Conservation (phyloP, 768 basidiomycete genomes). For the Lentinula raphanica region DNA sequence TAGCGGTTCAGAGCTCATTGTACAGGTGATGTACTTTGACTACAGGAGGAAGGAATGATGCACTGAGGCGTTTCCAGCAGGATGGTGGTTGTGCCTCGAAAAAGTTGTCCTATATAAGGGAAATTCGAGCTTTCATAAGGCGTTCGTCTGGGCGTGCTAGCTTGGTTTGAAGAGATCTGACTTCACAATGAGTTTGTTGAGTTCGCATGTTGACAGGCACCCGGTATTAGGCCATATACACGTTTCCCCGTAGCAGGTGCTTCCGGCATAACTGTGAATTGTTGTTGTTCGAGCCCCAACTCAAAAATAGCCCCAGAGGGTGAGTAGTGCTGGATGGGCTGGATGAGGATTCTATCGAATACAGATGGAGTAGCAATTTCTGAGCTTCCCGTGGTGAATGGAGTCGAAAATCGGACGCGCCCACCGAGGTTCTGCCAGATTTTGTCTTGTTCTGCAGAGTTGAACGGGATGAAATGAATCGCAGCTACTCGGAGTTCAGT, state of each 20-base stretch:
- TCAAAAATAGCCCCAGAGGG: too few species aligned
- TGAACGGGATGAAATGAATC: too few species aligned
- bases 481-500: background rate
- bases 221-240: background rate
- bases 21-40: background rate
- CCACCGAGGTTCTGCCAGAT: too few species aligned
- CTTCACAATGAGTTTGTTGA: background rate
- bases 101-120: background rate
- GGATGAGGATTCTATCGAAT: too few species aligned
- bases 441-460: too few species aligned
- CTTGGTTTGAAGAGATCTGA: background rate
- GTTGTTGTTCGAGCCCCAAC: too few species aligned
- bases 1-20: background rate
- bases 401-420: too few species aligned
- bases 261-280: too few species aligned
- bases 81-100: background rate
- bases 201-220: background rate
- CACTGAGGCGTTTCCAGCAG: background rate
- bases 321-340: too few species aligned
- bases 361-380: too few species aligned
- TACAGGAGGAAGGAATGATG: background rate
- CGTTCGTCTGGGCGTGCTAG: background rate
- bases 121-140: background rate
- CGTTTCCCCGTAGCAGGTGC: background rate
- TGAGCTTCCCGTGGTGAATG: too few species aligned